Base-by-base conservation (phyloP, 495 filamentous ascomycete genomes). In the Aspergillus sparsus region DNA sequence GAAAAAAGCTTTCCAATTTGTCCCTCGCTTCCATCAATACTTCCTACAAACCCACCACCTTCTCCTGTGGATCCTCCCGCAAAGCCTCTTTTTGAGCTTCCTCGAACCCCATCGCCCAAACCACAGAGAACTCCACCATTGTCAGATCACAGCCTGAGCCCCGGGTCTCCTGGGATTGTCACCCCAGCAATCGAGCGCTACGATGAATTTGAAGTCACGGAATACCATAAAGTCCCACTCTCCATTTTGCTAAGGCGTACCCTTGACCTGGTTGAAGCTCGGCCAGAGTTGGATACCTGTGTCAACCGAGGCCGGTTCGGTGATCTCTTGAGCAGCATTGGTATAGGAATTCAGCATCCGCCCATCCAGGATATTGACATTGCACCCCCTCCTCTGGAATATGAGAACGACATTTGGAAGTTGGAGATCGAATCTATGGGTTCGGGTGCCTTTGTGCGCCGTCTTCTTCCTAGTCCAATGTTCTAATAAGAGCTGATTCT, bases 211-310 rank as follows among this genome's bases (percentile, higher is more conserved):
- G 61, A 39, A 59, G 16, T 37, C 6, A 62, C 46, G 6, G 60
- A 67, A 35, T 66, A 49, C 49, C 53, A 65, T 27, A 44, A 55
- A 2, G 27, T 63, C 15, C 57, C 63, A 11, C 50, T 71, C 10
- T 18, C 45, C 6, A 16, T 60, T 12, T 58, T 68, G 21, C 37
- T 68, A 42, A 53, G 53, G 32, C 64, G 53, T 32, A 45, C 55
- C 3, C 36, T 62, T 7, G 55, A 63, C n/a, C 47, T 65, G 18
- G 46, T 63, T 12, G 35, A 62, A 18, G 39, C 46, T n/a, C 57
- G 44, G 1, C 65, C 68, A 0, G 57, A 66, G 39, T 50, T 68
- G 47, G 68, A 71, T 52, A 68, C 44, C 0, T 5, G 51, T 10
- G 52, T 39, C 7, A 61, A 65, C 41, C 68, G 68, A 18, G 42